phyloP scores from a whole-genome alignment of 73 alveolate species.

The Paramecium sonneborni region DNA sequence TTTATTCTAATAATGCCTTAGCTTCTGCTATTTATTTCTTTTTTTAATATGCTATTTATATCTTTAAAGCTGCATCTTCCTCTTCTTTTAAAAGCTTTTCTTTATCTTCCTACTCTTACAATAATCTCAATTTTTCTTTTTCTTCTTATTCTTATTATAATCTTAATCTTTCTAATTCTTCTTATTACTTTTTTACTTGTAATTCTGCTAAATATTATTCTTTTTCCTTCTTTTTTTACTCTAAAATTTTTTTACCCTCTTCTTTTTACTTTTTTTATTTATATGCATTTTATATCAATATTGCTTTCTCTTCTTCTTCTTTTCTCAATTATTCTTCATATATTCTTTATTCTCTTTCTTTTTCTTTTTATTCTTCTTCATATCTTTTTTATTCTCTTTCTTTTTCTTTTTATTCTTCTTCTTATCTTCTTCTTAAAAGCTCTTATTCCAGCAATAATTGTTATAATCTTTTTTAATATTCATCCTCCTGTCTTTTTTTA shows the following conservation, averaged over 20 bases:
- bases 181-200: neutral
- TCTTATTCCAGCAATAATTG: too few species aligned
- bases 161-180: neutral
- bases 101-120: neutral
- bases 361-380: neutral
- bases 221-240: neutral
- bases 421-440: neutral
- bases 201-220: neutral
- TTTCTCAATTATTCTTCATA: neutral
- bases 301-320: constrained; percentile 11
- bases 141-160: constrained; percentile 9
- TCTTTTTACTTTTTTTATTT: neutral
- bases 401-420: neutral
- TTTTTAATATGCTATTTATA: neutral
- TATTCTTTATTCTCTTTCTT: neutral
- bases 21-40: constrained; percentile 28
- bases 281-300: neutral
- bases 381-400: neutral
- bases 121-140: neutral
- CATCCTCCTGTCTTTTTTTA: neutral
- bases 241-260: constrained; percentile 28
- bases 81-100: neutral
- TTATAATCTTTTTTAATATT: neutral
- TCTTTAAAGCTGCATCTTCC: constrained; percentile 20
- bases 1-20: constrained; percentile 22